A percentile compares a stretch with the other conserved stretches of the same genome.
phyloP scores from a whole-genome alignment of 1,284 basidiomycete species.

The Bothia castanella region DNA sequence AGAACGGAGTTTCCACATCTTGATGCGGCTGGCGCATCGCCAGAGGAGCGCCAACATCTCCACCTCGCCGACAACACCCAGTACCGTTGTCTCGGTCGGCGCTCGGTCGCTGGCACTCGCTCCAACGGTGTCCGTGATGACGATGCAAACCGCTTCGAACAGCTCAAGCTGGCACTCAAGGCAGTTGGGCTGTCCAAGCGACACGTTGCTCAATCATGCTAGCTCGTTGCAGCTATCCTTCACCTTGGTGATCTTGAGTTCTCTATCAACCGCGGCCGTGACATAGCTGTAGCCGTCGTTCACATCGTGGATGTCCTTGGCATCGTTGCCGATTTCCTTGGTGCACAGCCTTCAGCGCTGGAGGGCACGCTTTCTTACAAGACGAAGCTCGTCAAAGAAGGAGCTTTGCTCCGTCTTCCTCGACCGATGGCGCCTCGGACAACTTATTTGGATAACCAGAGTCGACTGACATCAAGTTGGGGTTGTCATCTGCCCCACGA shows the following conservation, averaged over 20 bases:
- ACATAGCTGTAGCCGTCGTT: slow-evolving; percentile 87
- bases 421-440: slow-evolving; percentile 88
- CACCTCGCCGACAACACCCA: slow-evolving; percentile 74
- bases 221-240: slow-evolving; percentile 90
- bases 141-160: slow-evolving; percentile 83
- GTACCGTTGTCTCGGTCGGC: slow-evolving; percentile 83
- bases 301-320: slow-evolving; percentile 76
- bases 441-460: slow-evolving; percentile 79
- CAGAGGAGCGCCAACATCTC: slow-evolving; percentile 86
- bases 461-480: slow-evolving; percentile 67
- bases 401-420: slow-evolving; percentile 96
- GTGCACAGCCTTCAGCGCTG: slow-evolving; percentile 71
- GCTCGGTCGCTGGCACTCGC: slow-evolving; percentile 40
- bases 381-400: slow-evolving; percentile 87
- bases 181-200: slow-evolving; percentile 89
- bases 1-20: slow-evolving; percentile 98
- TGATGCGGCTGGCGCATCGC: slow-evolving; percentile 84
- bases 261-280: slow-evolving; percentile 72
- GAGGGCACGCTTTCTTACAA: slow-evolving; percentile 89
- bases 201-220: slow-evolving; percentile 91
- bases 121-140: slow-evolving; percentile 56
- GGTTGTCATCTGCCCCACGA: no score
- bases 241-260: slow-evolving; percentile 97
- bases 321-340: slow-evolving; percentile 88
- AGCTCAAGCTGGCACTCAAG: slow-evolving; percentile 93